Evolutionary conservation across 208 protist species (phyloP), one percentile per base, ranked within the genome.

Genomic region (Leishmania guyanensis): DNA sequence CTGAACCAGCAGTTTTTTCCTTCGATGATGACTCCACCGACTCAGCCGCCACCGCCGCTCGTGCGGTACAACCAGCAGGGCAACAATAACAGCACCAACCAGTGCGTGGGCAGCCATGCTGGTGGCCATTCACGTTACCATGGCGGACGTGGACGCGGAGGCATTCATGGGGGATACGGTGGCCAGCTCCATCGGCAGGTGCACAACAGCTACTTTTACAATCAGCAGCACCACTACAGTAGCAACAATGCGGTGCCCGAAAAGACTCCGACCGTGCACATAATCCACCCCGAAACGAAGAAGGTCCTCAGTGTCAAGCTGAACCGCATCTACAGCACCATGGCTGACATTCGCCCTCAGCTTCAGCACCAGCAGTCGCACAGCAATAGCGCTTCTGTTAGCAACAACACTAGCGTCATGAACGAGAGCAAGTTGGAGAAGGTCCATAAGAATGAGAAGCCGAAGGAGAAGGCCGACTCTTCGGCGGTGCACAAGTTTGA

Each of bases 181-280:
- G 77, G 70, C 50, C 81, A 84, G 22, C 81, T 84, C 48, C 79
- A 87, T 66, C 82, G 78, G 3, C 85, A 86, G 83, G 81, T 88
- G 65, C 87, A 91, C 81, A 89, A 89, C 81, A 86, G 53, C 71
- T 86, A 85, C 82, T 86, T 78, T 78, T 89, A 87, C 84, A 86
- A 89, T 69, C 86, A 87, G 81, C 83, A 88, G 51, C 83, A 89
- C 82, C 84, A 88, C 81, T 87, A 83, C 84, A 85, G 79, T 80
- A 90, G 82, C 86, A 93, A 93, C 82, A 93, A 93, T 79, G 88
- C 88, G n/a, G 88, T 93, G 70, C 90, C 90, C 22, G 90, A 93
- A 84, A 89, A 88, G 87, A 93, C 90, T 16, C 88, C 86, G 39
- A 93, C 90, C 51, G 75, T 92, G 46, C 89, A 85, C 48, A 56